Percentiles rank a stretch among this genome's conserved stretches.
Evolutionary conservation across 202 grass and related monocot genomes (phyloP).

Genomic region (Zoysia matrella): DNA sequence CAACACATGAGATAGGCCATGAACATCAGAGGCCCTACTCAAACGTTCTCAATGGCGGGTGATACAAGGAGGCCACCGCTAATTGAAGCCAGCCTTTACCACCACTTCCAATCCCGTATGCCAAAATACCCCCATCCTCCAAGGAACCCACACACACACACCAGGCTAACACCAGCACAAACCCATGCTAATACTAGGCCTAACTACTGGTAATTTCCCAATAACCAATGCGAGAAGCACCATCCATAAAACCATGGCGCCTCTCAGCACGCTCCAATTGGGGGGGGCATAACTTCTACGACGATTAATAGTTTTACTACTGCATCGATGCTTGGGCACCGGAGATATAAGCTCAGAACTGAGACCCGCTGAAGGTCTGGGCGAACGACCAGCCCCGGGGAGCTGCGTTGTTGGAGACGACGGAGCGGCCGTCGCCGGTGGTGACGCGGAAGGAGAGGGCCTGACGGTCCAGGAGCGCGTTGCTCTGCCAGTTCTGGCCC

Average conservation of each 20-base stretch:
- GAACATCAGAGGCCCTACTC: too few species aligned
- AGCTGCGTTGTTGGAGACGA: constrained; percentile 60
- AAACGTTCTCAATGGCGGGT: too few species aligned
- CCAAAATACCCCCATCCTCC: too few species aligned
- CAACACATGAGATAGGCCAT: too few species aligned
- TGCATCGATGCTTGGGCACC: not conserved
- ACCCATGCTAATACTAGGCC: not conserved
- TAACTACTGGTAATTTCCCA: constrained; percentile 31
- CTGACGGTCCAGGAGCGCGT: too few species aligned
- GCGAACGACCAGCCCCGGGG: constrained; percentile 76
- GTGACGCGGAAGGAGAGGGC: too few species aligned
- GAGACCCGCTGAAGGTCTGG: constrained; percentile 83
- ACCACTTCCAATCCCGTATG: too few species aligned
- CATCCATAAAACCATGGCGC: constrained; percentile 59
- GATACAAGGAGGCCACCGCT: too few species aligned
- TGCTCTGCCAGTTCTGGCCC: constrained; percentile 84
- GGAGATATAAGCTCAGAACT: constrained; percentile 47
- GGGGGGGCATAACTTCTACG: not conserved
- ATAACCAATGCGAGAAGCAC: constrained; percentile 26
- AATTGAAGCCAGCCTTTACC: too few species aligned
- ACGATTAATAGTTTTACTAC: not conserved
- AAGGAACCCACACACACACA: too few species aligned
- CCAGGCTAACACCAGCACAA: too few species aligned
- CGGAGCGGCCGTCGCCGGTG: constrained; percentile 64
- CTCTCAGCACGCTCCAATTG: constrained; percentile 31